Percentiles rank a stretch among this genome's conserved stretches.
phyloP scores from a whole-genome alignment of 1,139 yeast genomes.

The Pichia sp. region DNA sequence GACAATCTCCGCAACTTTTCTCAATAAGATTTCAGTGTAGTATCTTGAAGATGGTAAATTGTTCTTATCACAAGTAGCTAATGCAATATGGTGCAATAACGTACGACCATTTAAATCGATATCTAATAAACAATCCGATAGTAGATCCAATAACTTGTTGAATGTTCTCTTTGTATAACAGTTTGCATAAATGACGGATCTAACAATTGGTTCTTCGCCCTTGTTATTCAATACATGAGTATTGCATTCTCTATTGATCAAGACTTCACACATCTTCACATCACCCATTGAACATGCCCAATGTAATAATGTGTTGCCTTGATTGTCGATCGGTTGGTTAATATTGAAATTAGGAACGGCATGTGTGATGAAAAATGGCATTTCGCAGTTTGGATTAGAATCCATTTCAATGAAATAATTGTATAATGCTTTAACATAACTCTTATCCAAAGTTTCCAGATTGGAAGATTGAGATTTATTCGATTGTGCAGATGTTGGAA shows the following conservation, averaged over 20 bases:
- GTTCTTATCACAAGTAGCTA: constrained; percentile 53
- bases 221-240: constrained; percentile 44
- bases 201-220: constrained; percentile 60
- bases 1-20: constrained; percentile 60
- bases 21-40: constrained; percentile 74
- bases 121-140: constrained; percentile 46
- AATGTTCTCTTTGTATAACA: constrained; percentile 49
- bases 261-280: constrained; percentile 46
- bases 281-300: constrained; percentile 69
- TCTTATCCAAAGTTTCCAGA: constrained; percentile 15
- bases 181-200: constrained; percentile 52
- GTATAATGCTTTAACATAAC: constrained; percentile 29
- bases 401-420: constrained; percentile 35
- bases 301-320: constrained; percentile 57
- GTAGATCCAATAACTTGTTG: constrained; percentile 43
- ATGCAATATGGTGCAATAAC: constrained; percentile 80
- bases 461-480: not conserved
- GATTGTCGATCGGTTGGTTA: constrained; percentile 53
- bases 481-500: constrained; percentile 10
- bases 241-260: constrained; percentile 38
- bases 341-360: constrained; percentile 42
- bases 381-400: constrained; percentile 24
- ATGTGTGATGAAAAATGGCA: constrained; percentile 30
- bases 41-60: constrained; percentile 76
- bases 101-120: constrained; percentile 69